Evolutionary conservation across 2,329 filamentous ascomycete genomes (phyloP).

Genomic region (Fragosphaeria purpurea): DNA sequence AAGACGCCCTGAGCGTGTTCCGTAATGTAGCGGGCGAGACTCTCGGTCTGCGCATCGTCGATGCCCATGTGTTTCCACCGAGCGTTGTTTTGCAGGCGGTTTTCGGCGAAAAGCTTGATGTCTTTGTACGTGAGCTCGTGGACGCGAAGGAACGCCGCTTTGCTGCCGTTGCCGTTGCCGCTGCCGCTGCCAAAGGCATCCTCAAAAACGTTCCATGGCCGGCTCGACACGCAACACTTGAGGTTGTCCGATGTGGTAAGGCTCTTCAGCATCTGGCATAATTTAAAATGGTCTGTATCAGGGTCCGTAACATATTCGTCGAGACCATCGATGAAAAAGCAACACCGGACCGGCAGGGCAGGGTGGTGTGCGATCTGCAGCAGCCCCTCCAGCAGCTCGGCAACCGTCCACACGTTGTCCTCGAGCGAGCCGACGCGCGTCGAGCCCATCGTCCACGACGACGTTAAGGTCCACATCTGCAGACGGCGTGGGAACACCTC

Average conservation of each 20-base stretch:
- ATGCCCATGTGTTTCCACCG: not conserved
- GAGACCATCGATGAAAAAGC: constrained; percentile 2
- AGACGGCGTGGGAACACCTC: not conserved
- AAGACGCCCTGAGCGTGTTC: constrained; percentile 2
- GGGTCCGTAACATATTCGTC: not conserved
- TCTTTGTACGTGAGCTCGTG: too few relatives aligned
- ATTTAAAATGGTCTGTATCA: not conserved
- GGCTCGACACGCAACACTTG: not conserved
- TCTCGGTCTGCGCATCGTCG: constrained; percentile 53
- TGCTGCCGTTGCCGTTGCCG: not conserved
- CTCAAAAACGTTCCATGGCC: not conserved
- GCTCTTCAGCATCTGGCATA: not conserved
- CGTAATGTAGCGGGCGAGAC: not conserved
- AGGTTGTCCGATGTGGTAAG: not conserved
- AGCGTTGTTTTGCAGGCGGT: not conserved
- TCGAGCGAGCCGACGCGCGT: not conserved
- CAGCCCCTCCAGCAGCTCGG: too few relatives aligned
- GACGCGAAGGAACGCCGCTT: too few relatives aligned
- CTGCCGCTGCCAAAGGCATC: not conserved
- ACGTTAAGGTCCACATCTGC: not conserved
- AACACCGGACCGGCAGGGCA: not conserved
- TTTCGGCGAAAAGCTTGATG: constrained; percentile 31
- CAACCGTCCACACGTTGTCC: not conserved
- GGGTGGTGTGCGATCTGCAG: too few relatives aligned
- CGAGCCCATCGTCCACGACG: not conserved